Conservation (phyloP, 1,139 yeast genomes). For the Lodderomyces jiufengensis region DNA sequence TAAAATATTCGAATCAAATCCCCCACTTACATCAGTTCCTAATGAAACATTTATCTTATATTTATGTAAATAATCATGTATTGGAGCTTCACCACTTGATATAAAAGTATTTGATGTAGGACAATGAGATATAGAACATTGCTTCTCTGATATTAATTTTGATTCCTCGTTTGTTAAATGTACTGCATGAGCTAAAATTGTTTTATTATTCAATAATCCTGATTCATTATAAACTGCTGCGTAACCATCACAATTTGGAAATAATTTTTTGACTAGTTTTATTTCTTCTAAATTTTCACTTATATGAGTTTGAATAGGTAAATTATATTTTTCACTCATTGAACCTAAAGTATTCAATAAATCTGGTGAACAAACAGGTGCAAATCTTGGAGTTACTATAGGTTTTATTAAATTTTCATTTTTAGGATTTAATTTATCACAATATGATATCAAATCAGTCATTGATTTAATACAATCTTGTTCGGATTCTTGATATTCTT, state of each 20-base stretch:
- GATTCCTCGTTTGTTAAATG: conserved; percentile 69
- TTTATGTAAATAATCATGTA: conserved; percentile 60
- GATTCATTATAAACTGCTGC: conserved; percentile 74
- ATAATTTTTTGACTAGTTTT: conserved; percentile 66
- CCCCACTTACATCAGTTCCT: conserved; percentile 94
- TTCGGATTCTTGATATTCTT: conserved; percentile 63
- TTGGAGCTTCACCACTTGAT: conserved; percentile 88
- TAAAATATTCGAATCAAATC: conserved; percentile 77
- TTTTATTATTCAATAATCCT: conserved; percentile 56
- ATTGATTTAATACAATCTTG: conserved; percentile 60
- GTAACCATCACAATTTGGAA: conserved; percentile 68
- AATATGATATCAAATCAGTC: conserved; percentile 52
- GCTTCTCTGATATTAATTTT: conserved; percentile 46
- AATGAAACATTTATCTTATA: conserved; percentile 72
- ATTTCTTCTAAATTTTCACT: conserved; percentile 78
- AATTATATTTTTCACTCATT: conserved; percentile 42
- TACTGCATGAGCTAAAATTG: conserved; percentile 87
- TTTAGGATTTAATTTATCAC: conserved; percentile 49
- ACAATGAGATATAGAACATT: conserved; percentile 85
- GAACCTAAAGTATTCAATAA: conserved; percentile 63
- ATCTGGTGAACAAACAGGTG: conserved; percentile 75
- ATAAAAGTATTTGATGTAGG: conserved; percentile 89
- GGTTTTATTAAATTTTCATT: conserved; percentile 56
- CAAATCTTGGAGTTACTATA: conserved; percentile 89
- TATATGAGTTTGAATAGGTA: conserved; percentile 87